Evolutionary conservation across 2,329 filamentous ascomycete species (phyloP), one percentile per base, ranked within the genome.

Genomic region (Beauveria caledonica): DNA sequence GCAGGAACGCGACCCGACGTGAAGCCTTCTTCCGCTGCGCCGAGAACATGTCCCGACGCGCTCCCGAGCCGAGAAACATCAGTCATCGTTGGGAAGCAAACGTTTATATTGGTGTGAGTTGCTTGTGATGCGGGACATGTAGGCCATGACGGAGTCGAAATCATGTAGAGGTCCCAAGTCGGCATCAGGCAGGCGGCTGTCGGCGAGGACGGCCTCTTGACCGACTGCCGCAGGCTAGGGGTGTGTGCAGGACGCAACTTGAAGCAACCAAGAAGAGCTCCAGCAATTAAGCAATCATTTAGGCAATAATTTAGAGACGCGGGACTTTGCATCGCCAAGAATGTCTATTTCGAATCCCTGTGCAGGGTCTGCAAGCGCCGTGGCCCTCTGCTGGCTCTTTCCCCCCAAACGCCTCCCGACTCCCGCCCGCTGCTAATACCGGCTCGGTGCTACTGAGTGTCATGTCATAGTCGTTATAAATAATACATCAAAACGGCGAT

Each of bases 391-490:
- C 29, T 54, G 29, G 50, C 50, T 60, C 50, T 53, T 60, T 54
- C 58, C 58, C 27, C 19, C 40, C 10, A 33, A 36, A n/a, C 7
- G 10, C 44, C 25, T 7, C 33, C 59, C 52, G 51, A 56, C 52
- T 54, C 6, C 59, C 59, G 59, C 29, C 52, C 29, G 21, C 21
- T 52, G 29, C 33, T 29, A 21, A 23, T 40, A 23, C 44, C 59
- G 59, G 59, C 59, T 60, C 59, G 59, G 59, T 49, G 15, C 42
- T 45, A 50, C 25, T 49, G 42, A 36, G 39, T 10, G 17, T 29
- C 19, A 46, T 10, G 17, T 29, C 19, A 13, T 10, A 23, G 27
- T 49, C 25, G 11, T 13, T 45, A 45, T 19, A 54, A 54, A 29
- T 25, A 6, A 23, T 45, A 56, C 17, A 36, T 60, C 58, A 55